Base-by-base conservation (phyloP, 1,284 basidiomycete species). In the Exobasidium rhododendri region DNA sequence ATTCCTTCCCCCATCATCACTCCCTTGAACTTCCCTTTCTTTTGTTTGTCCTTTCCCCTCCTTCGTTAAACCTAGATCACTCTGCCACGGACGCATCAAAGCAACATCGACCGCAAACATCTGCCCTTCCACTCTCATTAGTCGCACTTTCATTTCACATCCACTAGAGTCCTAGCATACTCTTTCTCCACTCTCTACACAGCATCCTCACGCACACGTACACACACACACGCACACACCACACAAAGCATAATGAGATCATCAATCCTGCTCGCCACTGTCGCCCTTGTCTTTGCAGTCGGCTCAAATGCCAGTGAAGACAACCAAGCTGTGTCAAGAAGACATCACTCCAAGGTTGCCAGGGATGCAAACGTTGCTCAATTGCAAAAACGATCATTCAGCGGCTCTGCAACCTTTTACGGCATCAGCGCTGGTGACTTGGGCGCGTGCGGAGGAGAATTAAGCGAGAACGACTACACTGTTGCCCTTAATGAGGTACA, bases 321-420 rank as follows among this genome's bases (percentile, higher is more conserved):
- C 10, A 17, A 40, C 7, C 35, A 40, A 40, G 35, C 10, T 10
- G 17, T 40, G 35, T 17, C 29, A 2, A 26, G 52, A 22, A 20
- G 52, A 26, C 52, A 55, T 55, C 52, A 55, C 52, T 20, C 40
- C n/a, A 55, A 55, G 30, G 30, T 44, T 13, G 24, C 20, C 14
- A 20, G 30, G 3, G 47, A 50, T 50, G 35, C 35, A 40, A 40
- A 40, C 17, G 35, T 40, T 40, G 35, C 17, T 40, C 20, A 53
- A 35, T 30, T 69, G 60, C 56, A 59, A 51, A 71, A 67, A 60
- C 69, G 66, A 43, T 63, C 59, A 28, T 62, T n/a, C 22, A 58
- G 51, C 31, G 73, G 73, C 22, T 60, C 64, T 59, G 74, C 73
- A 47, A 75, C 74, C 57, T 76, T 63, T 66, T 76, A 76, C 69